Evolutionary conservation across 2,329 filamentous ascomycete genomes (phyloP).

Genomic region (Sclerotinia nivalis): DNA sequence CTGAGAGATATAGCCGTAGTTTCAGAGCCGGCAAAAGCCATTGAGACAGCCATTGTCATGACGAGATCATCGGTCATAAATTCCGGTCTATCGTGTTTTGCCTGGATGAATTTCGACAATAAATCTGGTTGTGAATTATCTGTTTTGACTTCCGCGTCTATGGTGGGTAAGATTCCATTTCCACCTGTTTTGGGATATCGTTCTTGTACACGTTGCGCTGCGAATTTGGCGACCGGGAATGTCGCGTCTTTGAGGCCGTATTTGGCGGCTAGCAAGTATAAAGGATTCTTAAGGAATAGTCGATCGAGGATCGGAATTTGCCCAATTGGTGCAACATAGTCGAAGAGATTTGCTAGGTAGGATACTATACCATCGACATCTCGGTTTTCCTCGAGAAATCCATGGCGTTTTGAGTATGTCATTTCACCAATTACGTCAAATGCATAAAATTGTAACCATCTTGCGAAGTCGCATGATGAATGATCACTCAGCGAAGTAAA

Average conservation of each 20-base stretch:
- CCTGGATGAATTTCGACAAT: constrained; percentile 71
- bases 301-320: constrained; percentile 73
- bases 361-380: constrained; percentile 74
- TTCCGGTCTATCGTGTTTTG: constrained; percentile 64
- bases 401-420: constrained; percentile 73
- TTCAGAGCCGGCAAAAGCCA: constrained; percentile 75
- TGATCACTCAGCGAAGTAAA: constrained; percentile 44
- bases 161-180: constrained; percentile 27
- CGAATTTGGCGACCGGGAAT: constrained; percentile 73
- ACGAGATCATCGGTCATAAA: constrained; percentile 72
- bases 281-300: constrained; percentile 71
- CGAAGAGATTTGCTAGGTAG: constrained; percentile 64
- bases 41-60: constrained; percentile 69
- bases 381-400: constrained; percentile 72
- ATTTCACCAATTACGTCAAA: constrained; percentile 81
- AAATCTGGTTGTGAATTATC: constrained; percentile 54
- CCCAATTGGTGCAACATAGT: constrained; percentile 72
- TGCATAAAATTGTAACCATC: constrained; percentile 78
- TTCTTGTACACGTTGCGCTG: constrained; percentile 65
- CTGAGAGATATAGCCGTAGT: constrained; percentile 75
- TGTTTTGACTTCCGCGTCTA: constrained; percentile 27
- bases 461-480: constrained; percentile 60
- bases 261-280: constrained; percentile 67
- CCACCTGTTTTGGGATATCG: constrained; percentile 47
- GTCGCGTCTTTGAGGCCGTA: constrained; percentile 67